Base-by-base conservation (phyloP, 23 red algal species). In the Gracilaria gracilis region DNA sequence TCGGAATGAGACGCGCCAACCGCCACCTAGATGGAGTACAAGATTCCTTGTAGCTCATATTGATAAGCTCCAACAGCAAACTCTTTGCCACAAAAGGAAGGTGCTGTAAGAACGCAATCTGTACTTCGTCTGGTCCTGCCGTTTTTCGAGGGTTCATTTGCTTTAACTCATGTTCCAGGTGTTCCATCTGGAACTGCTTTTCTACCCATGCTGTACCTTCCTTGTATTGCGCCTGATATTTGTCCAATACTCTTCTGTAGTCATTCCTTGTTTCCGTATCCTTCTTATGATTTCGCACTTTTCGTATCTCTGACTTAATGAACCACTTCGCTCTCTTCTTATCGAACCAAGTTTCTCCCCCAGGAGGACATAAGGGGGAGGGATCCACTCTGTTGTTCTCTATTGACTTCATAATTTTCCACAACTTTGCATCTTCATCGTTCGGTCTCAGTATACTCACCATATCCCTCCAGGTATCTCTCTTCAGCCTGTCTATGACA, bases 291-390 rank as follows among this genome's bases (percentile, higher is more conserved):
- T 75, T 75, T 12, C 69, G 9, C 1, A 47, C 34, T 25, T 40
- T 42, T 6, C 36, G 16, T 46, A 21, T 75, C 20, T 75, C 69
- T 4, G 69, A 46, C 17, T 19, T 70, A 2, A 70, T 1, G 19
- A 75, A 75, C 69, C 69, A 75, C 0, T 19, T 75, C 6, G 69
- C 69, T 32, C 69, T 21, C 35, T 75, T 75, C 69, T 24, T 40
- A 36, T 75, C 69, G 1, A 12, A 47, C 69, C 69, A 75, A 46
- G 69, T 32, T 46, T 75, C 69, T 19, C 69, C 69, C 0, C 36
- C 36, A 1, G 69, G 69, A 75, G 69, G 69, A 46, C 34, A 75
- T 21, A 75, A 17, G 21, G 69, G n/a, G 44, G 14, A 36, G n/a
- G n/a, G n/a, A n/a, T n/a, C n/a, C n/a, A n/a, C n/a, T 44, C 4